Conservation (phyloP, 2,329 filamentous ascomycete species). For the Clarireedia homoeocarpa region DNA sequence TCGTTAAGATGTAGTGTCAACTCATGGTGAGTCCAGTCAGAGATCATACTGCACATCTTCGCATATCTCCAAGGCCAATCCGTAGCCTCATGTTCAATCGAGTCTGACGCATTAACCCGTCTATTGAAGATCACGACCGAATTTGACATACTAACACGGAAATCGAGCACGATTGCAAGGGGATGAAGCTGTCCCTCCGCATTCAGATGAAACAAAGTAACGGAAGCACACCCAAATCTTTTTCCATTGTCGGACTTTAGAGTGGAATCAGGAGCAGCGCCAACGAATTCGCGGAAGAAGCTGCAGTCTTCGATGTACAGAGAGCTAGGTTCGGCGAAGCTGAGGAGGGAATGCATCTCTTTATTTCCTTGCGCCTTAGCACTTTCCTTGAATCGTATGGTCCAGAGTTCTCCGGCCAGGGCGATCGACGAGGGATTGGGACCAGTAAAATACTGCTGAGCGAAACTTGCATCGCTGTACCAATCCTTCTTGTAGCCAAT, state of each 20-base stretch:
- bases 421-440: slow-evolving; percentile 27
- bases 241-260: slow-evolving; percentile 13
- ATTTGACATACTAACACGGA: slow-evolving; percentile 34
- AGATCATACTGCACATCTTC: slow-evolving; percentile 5
- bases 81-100: slow-evolving; percentile 29
- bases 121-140: slow-evolving; percentile 44
- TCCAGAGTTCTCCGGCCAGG: slow-evolving; percentile 15
- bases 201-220: slow-evolving; percentile 37
- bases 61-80: slow-evolving; percentile 41
- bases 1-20: slow-evolving; percentile 11
- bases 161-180: slow-evolving; percentile 41
- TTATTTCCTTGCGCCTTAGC: slow-evolving; percentile 13
- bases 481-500: slow-evolving; percentile 19
- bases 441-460: slow-evolving; percentile 34
- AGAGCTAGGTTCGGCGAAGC: slow-evolving; percentile 10
- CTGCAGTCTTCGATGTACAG: slow-evolving; percentile 25
- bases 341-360: slow-evolving; percentile 11
- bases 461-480: slow-evolving; percentile 32
- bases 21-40: slow-evolving; percentile 8
- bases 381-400: slow-evolving; percentile 14
- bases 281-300: slow-evolving; percentile 20
- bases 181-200: slow-evolving; percentile 40
- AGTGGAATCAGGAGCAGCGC: not conserved
- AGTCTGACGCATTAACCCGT: slow-evolving; percentile 30
- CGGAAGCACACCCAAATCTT: slow-evolving; percentile 31